Percentiles rank a stretch among this genome's conserved stretches.
phyloP scores from a whole-genome alignment of 2,329 filamentous ascomycete species.

The Bisporella sp. region DNA sequence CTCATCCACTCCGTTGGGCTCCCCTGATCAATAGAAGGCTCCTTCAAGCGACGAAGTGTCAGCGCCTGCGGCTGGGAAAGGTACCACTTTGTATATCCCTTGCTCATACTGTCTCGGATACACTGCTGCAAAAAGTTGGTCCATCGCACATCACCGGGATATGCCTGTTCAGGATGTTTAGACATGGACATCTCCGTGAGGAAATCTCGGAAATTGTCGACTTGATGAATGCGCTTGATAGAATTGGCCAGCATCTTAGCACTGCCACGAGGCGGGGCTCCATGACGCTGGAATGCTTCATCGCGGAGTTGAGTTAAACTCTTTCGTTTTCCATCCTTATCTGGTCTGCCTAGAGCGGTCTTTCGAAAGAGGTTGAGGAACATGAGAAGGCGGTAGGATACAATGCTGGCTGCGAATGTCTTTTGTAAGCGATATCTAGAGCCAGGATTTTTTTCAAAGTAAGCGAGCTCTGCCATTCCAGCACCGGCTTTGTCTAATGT shows the following conservation, averaged over 20 bases:
- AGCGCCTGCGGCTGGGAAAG: slow-evolving; percentile 16
- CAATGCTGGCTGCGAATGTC: slow-evolving; percentile 39
- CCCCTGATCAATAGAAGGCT: slow-evolving; percentile 2
- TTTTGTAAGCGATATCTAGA: slow-evolving; percentile 39
- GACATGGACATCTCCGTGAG: slow-evolving; percentile 36
- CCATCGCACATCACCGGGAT: slow-evolving; percentile 19
- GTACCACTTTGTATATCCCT: slow-evolving; percentile 27
- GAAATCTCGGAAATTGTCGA: slow-evolving; percentile 37
- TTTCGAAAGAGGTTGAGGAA: slow-evolving; percentile 43
- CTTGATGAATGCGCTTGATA: slow-evolving; percentile 36
- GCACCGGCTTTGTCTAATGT: slow-evolving; percentile 32
- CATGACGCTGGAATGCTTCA: slow-evolving; percentile 38
- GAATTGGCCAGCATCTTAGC: slow-evolving; percentile 34
- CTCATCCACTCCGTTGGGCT: too few relatives aligned
- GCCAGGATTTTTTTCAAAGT: slow-evolving; percentile 34
- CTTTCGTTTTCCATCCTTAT: slow-evolving; percentile 15
- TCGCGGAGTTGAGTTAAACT: slow-evolving; percentile 34
- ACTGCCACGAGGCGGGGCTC: slow-evolving; percentile 35
- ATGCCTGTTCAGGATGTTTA: slow-evolving; percentile 14
- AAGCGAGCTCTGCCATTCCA: slow-evolving; percentile 37
- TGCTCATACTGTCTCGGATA: slow-evolving; percentile 27
- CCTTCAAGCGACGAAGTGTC: slow-evolving; percentile 16
- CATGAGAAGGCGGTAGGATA: slow-evolving; percentile 45
- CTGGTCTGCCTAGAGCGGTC: slow-evolving; percentile 31
- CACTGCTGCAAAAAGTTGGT: slow-evolving; percentile 30